A percentile compares a stretch with the other conserved stretches of the same genome.
Evolutionary conservation across 345 rosid genomes (phyloP).

Genomic region (Rubroshorea leprosula): DNA sequence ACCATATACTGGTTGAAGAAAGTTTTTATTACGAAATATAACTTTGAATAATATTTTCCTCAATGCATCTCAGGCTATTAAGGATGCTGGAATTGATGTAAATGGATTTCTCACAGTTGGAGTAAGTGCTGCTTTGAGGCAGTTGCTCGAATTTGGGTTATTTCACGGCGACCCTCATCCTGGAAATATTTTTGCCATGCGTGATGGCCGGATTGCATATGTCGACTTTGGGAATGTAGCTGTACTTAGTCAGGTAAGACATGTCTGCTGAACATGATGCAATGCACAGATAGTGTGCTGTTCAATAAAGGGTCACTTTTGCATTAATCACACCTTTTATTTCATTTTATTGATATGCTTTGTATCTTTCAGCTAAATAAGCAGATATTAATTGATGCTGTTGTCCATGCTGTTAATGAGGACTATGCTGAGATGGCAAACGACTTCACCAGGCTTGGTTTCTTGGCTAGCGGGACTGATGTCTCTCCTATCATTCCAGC

Average conservation of each 20-base stretch:
- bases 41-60: slow-evolving; percentile 15
- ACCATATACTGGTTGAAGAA: not conserved
- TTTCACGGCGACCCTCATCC: slow-evolving; percentile 99
- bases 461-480: slow-evolving; percentile 90
- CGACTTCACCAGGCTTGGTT: slow-evolving; percentile 98
- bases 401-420: slow-evolving; percentile 97
- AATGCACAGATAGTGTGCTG: not conserved
- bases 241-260: slow-evolving; percentile 86
- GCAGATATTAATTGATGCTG: slow-evolving; percentile 96
- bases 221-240: slow-evolving; percentile 99
- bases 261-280: slow-evolving; percentile 8
- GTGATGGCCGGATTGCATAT: slow-evolving; percentile 93
- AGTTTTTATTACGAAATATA: not conserved
- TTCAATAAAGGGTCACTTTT: not conserved
- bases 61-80: slow-evolving; percentile 60
- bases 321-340: not conserved
- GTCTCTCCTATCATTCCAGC: slow-evolving; percentile 97
- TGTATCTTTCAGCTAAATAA: slow-evolving; percentile 79
- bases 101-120: slow-evolving; percentile 91
- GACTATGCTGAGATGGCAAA: slow-evolving; percentile 98
- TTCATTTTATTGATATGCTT: slow-evolving; percentile 9
- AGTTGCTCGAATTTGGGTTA: slow-evolving; percentile 86
- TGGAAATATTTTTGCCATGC: slow-evolving; percentile 97
- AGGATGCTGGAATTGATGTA: slow-evolving; percentile 81
- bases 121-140: slow-evolving; percentile 94